Evolutionary conservation across 345 rosid species (phyloP).

Genomic region (Boechera divaricarpa): DNA sequence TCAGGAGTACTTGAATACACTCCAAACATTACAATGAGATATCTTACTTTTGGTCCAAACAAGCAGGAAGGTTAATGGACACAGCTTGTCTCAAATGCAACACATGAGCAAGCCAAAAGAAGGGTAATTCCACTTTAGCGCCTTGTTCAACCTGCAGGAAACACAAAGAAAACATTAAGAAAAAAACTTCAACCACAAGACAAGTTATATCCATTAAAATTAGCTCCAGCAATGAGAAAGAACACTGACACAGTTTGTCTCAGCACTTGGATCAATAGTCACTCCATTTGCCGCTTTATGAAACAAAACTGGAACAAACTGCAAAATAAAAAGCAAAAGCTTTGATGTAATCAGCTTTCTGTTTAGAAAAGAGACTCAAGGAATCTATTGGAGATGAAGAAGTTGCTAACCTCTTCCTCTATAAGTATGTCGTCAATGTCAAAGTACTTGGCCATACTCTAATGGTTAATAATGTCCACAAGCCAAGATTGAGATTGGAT

Average conservation of each 20-base stretch:
- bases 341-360: no score
- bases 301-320: conserved; percentile 54
- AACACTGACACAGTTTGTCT: conserved; percentile 61
- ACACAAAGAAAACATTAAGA: background rate
- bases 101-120: conserved; percentile 73
- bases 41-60: conserved; percentile 72
- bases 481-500: no score
- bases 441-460: conserved; percentile 62
- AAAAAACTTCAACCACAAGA: background rate
- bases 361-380: background rate
- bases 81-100: conserved; percentile 69
- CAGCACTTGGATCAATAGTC: conserved; percentile 73
- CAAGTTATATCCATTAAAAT: background rate
- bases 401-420: conserved; percentile 67
- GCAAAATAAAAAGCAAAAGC: conserved; percentile 3
- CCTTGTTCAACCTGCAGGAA: conserved; percentile 70
- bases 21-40: background rate
- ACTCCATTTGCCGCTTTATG: conserved; percentile 61
- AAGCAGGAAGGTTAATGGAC: conserved; percentile 63
- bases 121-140: conserved; percentile 49
- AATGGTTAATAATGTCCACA: background rate
- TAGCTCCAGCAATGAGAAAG: background rate
- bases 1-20: background rate
- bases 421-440: conserved; percentile 74
- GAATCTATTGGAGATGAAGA: background rate